phyloP scores from a whole-genome alignment of 2,329 filamentous ascomycete genomes.

The Penicillium sp. region DNA sequence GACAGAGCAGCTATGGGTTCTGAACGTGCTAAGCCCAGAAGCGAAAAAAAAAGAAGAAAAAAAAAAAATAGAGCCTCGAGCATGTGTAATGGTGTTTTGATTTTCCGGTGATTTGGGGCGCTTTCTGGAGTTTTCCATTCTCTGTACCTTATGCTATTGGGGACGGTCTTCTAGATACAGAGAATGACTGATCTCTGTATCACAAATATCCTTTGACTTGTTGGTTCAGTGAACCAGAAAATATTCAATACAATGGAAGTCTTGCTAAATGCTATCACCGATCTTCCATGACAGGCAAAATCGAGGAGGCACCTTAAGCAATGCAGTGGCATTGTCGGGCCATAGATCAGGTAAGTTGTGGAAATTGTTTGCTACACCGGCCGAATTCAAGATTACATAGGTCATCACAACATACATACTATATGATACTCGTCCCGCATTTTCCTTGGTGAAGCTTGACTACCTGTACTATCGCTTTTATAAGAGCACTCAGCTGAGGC shows the following conservation, averaged over 20 bases:
- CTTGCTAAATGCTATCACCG: not conserved
- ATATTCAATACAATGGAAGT: constrained; percentile 1
- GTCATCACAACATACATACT: too few relatives aligned
- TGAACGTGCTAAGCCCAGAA: constrained; percentile 14
- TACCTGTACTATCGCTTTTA: too few relatives aligned
- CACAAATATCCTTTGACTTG: not conserved
- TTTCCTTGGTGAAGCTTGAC: too few relatives aligned
- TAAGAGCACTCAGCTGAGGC: too few relatives aligned
- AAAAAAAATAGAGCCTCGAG: constrained; percentile 17
- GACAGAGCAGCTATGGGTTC: constrained; percentile 43
- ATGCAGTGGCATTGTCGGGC: too few relatives aligned
- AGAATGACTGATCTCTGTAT: not conserved
- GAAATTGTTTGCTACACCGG: too few relatives aligned
- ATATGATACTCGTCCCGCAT: too few relatives aligned
- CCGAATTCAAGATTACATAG: not conserved
- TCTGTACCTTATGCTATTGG: constrained; percentile 9
- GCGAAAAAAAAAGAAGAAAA: not conserved
- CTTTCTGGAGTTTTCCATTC: constrained; percentile 10
- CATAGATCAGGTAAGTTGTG: not conserved
- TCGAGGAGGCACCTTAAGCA: too few relatives aligned
- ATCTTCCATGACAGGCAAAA: not conserved
- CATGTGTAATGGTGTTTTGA: constrained; percentile 27
- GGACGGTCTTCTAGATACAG: not conserved
- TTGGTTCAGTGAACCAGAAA: constrained; percentile 2
- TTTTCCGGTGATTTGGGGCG: constrained; percentile 11